phyloP scores from a whole-genome alignment of 768 basidiomycete genomes.

The Leccinum uliginosum region DNA sequence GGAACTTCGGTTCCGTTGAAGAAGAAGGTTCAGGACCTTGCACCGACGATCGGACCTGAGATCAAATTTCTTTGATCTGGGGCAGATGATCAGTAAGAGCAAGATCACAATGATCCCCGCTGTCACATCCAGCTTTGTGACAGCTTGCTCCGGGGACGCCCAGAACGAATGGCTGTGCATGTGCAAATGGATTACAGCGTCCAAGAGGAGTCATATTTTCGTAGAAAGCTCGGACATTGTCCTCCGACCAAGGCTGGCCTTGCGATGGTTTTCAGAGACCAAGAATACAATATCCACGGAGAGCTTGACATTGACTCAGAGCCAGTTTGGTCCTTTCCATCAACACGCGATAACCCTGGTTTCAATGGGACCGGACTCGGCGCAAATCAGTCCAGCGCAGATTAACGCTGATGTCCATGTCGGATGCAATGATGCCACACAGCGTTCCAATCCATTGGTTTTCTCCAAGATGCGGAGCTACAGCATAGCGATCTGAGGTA shows the following conservation, averaged over 20 bases:
- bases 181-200: neutral
- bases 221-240: slow-evolving; percentile 14
- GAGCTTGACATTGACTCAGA: slow-evolving; percentile 70
- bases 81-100: no score
- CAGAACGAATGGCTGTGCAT: slow-evolving; percentile 76
- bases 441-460: slow-evolving; percentile 56
- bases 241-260: neutral
- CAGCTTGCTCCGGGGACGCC: slow-evolving; percentile 45
- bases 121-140: no score
- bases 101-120: no score
- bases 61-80: slow-evolving; percentile 65
- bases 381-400: neutral
- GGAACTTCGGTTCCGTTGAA: slow-evolving; percentile 50
- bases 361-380: slow-evolving; percentile 61
- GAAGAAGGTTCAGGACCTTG: slow-evolving; percentile 61
- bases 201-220: slow-evolving; percentile 66
- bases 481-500: slow-evolving; percentile 84
- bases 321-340: slow-evolving; percentile 71
- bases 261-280: slow-evolving; percentile 64
- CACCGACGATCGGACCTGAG: slow-evolving; percentile 73
- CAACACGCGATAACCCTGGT: slow-evolving; percentile 81
- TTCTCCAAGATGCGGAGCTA: slow-evolving; percentile 72
- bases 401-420: slow-evolving; percentile 32
- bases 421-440: slow-evolving; percentile 64
- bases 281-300: slow-evolving; percentile 62